Conservation (phyloP, 352 stramenopile genomes). For the Globisporangium nunn region DNA sequence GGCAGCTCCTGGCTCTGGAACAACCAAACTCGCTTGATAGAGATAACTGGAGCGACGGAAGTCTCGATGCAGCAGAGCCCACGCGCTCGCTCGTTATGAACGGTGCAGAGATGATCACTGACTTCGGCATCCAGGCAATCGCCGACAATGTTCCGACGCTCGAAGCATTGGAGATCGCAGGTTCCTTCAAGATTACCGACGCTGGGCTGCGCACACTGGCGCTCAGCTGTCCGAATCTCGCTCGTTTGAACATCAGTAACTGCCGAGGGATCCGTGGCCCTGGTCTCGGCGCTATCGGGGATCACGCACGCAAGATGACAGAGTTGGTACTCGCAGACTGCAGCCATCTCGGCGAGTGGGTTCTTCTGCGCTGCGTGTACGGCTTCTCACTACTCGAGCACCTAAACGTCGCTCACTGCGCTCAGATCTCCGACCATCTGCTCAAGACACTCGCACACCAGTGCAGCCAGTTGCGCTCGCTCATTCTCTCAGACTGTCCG, state of each 20-base stretch:
- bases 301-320: slow-evolving; percentile 32
- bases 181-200: slow-evolving; percentile 43
- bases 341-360: slow-evolving; percentile 54
- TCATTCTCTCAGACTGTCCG: slow-evolving; percentile 76
- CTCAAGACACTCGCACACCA: slow-evolving; percentile 75
- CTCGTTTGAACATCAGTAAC: slow-evolving; percentile 41
- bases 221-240: slow-evolving; percentile 35
- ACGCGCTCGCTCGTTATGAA: slow-evolving; percentile 51
- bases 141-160: slow-evolving; percentile 39
- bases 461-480: slow-evolving; percentile 48
- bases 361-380: slow-evolving; percentile 62
- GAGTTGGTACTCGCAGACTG: slow-evolving; percentile 50
- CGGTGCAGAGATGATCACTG: slow-evolving; percentile 59
- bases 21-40: background rate
- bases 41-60: background rate
- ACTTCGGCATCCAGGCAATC: slow-evolving; percentile 43
- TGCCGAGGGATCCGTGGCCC: slow-evolving; percentile 44
- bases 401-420: slow-evolving; percentile 66
- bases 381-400: slow-evolving; percentile 38
- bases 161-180: slow-evolving; percentile 47
- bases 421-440: slow-evolving; percentile 79
- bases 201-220: slow-evolving; percentile 43
- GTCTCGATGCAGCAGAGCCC: slow-evolving; percentile 6
- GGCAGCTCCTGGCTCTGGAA: slow-evolving; percentile 11
- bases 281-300: slow-evolving; percentile 54